Conservation (phyloP, 2,329 filamentous ascomycete species). For the Talaromyces sp. region DNA sequence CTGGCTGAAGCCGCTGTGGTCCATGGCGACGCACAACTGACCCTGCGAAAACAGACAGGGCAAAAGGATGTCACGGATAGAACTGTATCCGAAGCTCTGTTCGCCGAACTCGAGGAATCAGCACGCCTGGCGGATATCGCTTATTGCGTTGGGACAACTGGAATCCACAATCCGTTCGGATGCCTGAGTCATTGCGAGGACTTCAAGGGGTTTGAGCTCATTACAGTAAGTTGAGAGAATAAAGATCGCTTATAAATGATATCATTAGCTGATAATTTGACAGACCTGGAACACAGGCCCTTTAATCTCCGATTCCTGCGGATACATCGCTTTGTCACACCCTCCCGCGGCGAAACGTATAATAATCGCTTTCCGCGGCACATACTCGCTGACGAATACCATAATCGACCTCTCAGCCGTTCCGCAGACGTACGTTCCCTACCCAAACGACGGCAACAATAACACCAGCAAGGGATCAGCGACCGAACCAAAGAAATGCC, state of each 20-base stretch:
- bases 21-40: background rate
- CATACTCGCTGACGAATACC: slow-evolving; percentile 89
- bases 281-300: slow-evolving; percentile 85
- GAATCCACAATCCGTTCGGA: slow-evolving; percentile 75
- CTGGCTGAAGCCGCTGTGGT: background rate
- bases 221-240: slow-evolving; percentile 46
- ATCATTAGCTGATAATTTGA: background rate
- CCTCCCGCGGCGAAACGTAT: slow-evolving; percentile 58
- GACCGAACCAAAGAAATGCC: slow-evolving; percentile 56
- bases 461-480: slow-evolving; percentile 21
- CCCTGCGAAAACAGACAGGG: background rate
- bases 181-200: slow-evolving; percentile 83
- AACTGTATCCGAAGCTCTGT: slow-evolving; percentile 61
- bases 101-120: slow-evolving; percentile 77
- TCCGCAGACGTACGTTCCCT: slow-evolving; percentile 87
- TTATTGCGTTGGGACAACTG: slow-evolving; percentile 85
- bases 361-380: slow-evolving; percentile 86
- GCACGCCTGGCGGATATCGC: slow-evolving; percentile 90
- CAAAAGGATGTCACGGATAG: background rate
- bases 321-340: slow-evolving; percentile 89
- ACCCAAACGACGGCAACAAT: slow-evolving; percentile 56
- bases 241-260: too few species aligned
- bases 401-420: slow-evolving; percentile 85
- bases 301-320: slow-evolving; percentile 83
- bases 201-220: slow-evolving; percentile 73